phyloP scores from a whole-genome alignment of 2,329 filamentous ascomycete species.

The Pezizomycotina sp. region DNA sequence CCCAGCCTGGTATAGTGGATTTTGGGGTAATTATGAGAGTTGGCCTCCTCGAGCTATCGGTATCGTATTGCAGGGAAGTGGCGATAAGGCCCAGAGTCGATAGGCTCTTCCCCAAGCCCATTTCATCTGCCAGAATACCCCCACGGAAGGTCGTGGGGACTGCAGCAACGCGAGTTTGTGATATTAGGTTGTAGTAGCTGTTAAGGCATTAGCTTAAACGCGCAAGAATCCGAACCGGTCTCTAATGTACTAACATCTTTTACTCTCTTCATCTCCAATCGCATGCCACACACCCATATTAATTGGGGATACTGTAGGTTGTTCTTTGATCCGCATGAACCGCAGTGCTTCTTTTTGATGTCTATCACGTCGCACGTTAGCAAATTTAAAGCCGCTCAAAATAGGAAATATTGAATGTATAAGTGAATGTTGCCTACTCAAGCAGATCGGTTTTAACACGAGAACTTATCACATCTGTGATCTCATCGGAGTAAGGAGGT shows the following conservation, averaged over 20 bases:
- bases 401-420: too few species aligned
- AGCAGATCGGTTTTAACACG: too few species aligned
- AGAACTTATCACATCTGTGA: too few species aligned
- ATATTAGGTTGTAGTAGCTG: slow-evolving; percentile 23
- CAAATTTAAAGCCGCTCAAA: too few species aligned
- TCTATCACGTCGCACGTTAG: too few species aligned
- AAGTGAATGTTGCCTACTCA: too few species aligned
- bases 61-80: slow-evolving; percentile 4
- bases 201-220: slow-evolving; percentile 2
- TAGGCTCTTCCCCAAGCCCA: slow-evolving; percentile 29
- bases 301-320: slow-evolving; percentile 3
- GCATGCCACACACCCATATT: slow-evolving; percentile 21
- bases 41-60: slow-evolving; percentile 9
- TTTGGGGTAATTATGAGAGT: background rate
- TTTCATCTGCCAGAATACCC: slow-evolving; percentile 29
- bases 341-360: slow-evolving; percentile 26
- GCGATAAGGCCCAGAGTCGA: slow-evolving; percentile 26
- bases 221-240: slow-evolving; percentile 2
- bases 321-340: slow-evolving; percentile 28
- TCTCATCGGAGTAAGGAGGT: too few species aligned
- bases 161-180: slow-evolving; percentile 4
- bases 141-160: slow-evolving; percentile 20
- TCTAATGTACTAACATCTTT: slow-evolving; percentile 10
- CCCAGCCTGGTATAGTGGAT: slow-evolving; percentile 23
- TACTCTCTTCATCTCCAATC: slow-evolving; percentile 21